Evolutionary conservation across 2,329 filamentous ascomycete genomes (phyloP).

Genomic region (Magnaporthiopsis poae): DNA sequence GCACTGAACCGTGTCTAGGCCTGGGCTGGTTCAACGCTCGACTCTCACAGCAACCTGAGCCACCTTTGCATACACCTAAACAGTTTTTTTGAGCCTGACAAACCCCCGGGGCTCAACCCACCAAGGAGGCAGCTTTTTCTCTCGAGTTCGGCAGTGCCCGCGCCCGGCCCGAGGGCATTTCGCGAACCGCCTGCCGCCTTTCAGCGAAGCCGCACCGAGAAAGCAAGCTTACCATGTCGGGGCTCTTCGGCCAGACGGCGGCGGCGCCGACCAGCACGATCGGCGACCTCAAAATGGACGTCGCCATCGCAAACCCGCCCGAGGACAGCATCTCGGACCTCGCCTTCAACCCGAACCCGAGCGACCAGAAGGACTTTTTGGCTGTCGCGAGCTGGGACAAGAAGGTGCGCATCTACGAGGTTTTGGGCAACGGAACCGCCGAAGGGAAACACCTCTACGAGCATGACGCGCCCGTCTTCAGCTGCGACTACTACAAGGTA

Average conservation of each 20-base stretch:
- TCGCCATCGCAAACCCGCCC: slow-evolving; percentile 67
- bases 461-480: slow-evolving; percentile 75
- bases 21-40: background rate
- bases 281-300: slow-evolving; percentile 83
- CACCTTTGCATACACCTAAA: no score
- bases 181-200: background rate
- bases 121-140: background rate
- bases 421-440: slow-evolving; percentile 65
- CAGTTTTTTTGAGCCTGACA: background rate
- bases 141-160: background rate
- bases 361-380: slow-evolving; percentile 60
- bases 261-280: slow-evolving; percentile 58
- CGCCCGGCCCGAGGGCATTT: background rate
- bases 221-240: slow-evolving; percentile 44
- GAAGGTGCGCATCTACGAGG: slow-evolving; percentile 94
- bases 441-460: slow-evolving; percentile 79
- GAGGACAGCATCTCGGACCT: slow-evolving; percentile 85
- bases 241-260: slow-evolving; percentile 46
- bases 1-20: background rate
- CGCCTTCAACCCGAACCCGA: slow-evolving; percentile 49
- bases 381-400: slow-evolving; percentile 95
- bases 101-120: background rate
- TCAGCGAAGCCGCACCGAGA: background rate
- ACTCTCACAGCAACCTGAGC: background rate
- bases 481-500: slow-evolving; percentile 82